Conservation (phyloP, 176 grass and related monocot species). For the Dactylis glomerata region DNA sequence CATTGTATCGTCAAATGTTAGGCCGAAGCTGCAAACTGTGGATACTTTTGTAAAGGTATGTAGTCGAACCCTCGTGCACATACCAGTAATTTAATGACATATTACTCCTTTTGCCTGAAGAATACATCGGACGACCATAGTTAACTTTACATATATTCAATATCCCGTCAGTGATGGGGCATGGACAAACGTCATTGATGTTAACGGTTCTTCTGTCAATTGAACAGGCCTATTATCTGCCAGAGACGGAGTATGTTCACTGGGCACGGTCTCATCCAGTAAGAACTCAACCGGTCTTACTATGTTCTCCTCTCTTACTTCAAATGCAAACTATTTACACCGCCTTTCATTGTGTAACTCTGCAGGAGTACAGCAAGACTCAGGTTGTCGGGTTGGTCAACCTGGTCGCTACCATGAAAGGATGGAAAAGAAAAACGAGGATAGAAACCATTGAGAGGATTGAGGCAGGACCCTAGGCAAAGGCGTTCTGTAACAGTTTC, state of each 20-base stretch:
- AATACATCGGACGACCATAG: background rate
- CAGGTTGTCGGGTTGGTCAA: conserved; percentile 86
- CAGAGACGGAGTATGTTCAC: conserved; percentile 95
- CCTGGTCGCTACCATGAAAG: conserved; percentile 92
- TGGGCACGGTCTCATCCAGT: conserved; percentile 96
- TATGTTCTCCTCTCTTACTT: background rate
- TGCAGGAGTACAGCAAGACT: conserved; percentile 82
- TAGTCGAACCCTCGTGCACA: background rate
- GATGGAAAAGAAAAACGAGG: conserved; percentile 92
- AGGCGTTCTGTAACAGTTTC: conserved; percentile 24
- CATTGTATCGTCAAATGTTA: conserved; percentile 83
- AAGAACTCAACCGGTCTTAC: conserved; percentile 9
- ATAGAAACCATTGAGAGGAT: conserved; percentile 87
- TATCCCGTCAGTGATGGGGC: background rate
- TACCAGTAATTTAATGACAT: conserved; percentile 3
- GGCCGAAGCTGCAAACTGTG: conserved; percentile 86
- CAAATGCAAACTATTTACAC: background rate
- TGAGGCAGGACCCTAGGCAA: conserved; percentile 61
- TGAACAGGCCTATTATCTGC: conserved; percentile 91
- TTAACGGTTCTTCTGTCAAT: conserved; percentile 19
- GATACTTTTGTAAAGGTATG: conserved; percentile 91
- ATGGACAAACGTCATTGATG: conserved; percentile 5
- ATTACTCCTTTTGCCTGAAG: background rate
- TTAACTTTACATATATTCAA: background rate
- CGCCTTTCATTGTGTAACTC: background rate